A percentile compares a stretch with the other conserved stretches of the same genome.
Evolutionary conservation across 2,329 filamentous ascomycete species (phyloP).

Genomic region (Verticillium tricorpus): DNA sequence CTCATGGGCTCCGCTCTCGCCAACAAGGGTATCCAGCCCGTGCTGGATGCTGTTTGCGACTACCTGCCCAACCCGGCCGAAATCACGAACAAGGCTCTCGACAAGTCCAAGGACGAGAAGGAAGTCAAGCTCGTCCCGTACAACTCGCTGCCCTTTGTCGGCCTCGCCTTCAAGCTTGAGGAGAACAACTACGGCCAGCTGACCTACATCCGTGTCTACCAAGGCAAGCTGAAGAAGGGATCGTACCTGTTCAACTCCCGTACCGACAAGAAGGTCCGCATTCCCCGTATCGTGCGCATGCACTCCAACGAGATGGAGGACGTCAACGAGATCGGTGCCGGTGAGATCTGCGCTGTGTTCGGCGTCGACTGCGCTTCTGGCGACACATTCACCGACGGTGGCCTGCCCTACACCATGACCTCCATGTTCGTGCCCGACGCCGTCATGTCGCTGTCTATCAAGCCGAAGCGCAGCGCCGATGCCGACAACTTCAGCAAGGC

Average conservation of each 20-base stretch:
- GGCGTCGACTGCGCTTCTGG: slow-evolving; percentile 96
- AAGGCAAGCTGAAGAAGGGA: slow-evolving; percentile 84
- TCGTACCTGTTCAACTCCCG: slow-evolving; percentile 90
- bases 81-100: slow-evolving; percentile 83
- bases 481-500: slow-evolving; percentile 95
- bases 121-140: slow-evolving; percentile 87
- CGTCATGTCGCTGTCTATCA: slow-evolving; percentile 96
- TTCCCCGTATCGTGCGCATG: slow-evolving; percentile 97
- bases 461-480: slow-evolving; percentile 89
- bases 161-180: slow-evolving; percentile 96
- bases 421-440: slow-evolving; percentile 98
- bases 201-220: slow-evolving; percentile 97
- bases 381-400: slow-evolving; percentile 95
- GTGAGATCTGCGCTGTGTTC: slow-evolving; percentile 98
- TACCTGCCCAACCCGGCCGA: slow-evolving; percentile 90
- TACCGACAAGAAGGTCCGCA: slow-evolving; percentile 91
- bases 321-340: slow-evolving; percentile 83
- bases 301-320: slow-evolving; percentile 99
- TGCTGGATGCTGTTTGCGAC: slow-evolving; percentile 95
- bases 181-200: slow-evolving; percentile 98
- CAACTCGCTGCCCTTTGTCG: slow-evolving; percentile 89
- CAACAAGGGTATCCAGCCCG: slow-evolving; percentile 91
- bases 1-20: slow-evolving; percentile 95
- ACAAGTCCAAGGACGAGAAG: slow-evolving; percentile 73
- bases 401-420: slow-evolving; percentile 89